phyloP scores from a whole-genome alignment of 2,329 filamentous ascomycete species.

The Arthroderma sp. region DNA sequence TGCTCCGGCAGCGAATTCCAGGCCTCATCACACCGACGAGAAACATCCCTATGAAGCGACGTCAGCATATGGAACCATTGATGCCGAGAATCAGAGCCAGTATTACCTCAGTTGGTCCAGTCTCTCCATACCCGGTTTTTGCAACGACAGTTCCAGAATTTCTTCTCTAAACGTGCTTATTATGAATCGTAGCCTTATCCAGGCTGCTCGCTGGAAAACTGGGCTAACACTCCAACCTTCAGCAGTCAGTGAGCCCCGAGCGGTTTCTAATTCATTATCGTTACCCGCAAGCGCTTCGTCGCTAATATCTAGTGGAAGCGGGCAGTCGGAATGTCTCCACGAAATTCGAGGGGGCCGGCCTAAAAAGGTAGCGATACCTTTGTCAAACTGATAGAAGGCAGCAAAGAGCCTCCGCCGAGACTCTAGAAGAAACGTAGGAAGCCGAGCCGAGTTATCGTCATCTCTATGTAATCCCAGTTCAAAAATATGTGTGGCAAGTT shows the following conservation, averaged over 20 bases:
- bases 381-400: background rate
- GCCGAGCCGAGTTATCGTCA: background rate
- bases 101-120: background rate
- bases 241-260: background rate
- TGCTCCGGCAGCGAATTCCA: background rate
- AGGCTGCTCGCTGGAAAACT: background rate
- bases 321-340: background rate
- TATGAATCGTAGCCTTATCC: background rate
- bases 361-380: slow-evolving; percentile 2
- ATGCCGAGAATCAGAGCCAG: background rate
- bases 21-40: background rate
- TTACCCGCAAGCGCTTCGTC: background rate
- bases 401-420: background rate
- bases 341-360: background rate
- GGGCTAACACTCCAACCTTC: background rate
- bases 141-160: slow-evolving; percentile 3
- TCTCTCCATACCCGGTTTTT: background rate
- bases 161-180: slow-evolving; percentile 3
- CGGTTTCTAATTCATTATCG: background rate
- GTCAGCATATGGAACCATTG: background rate
- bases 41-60: background rate
- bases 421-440: background rate
- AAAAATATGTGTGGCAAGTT: background rate
- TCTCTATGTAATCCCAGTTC: slow-evolving; percentile 3
- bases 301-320: slow-evolving; percentile 2